These are phyloP conservation scores for Plantago ovata DNA, from an alignment of 257 asterid genomes.

Conservation along the genomic window DNA sequence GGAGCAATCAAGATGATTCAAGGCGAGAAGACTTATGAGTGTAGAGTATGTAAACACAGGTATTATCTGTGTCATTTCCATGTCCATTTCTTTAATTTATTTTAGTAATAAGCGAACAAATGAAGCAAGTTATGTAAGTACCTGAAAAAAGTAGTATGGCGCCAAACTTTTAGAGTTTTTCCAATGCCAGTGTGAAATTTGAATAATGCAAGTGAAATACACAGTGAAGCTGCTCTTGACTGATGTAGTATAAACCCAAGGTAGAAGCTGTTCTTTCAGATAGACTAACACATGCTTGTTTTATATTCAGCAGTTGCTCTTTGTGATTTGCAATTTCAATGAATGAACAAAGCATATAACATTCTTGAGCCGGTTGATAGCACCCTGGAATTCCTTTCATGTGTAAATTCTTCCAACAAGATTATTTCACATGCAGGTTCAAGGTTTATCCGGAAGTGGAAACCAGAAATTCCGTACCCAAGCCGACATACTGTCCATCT, in stretches of 20 bases:
- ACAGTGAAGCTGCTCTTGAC: neutral
- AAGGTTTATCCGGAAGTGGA: conserved; percentile 95
- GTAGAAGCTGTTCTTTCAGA: neutral
- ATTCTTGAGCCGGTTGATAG: conserved; percentile 7
- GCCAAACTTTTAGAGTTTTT: conserved; percentile 4
- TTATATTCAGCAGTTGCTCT: neutral
- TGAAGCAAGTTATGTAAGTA: too few species aligned
- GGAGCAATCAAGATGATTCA: conserved; percentile 96
- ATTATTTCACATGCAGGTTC: conserved; percentile 47
- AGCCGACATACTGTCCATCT: conserved; percentile 83
- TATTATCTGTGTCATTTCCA: conserved; percentile 28
- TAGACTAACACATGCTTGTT: neutral
- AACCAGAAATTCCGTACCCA: conserved; percentile 64
- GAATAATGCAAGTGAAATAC: neutral
- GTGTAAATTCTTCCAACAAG: conserved; percentile 22
- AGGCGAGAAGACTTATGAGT: conserved; percentile 85
- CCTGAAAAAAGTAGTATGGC: too few species aligned
- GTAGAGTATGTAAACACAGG: conserved; percentile 90
- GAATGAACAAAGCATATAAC: conserved; percentile 2
- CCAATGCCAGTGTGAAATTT: too few species aligned
- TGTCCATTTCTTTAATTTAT: too few species aligned
- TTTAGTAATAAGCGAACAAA: too few species aligned
- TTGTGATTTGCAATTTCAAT: conserved; percentile 2
- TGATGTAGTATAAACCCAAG: neutral
- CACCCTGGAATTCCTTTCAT: neutral